Percentiles rank a stretch among this genome's conserved stretches.
Evolutionary conservation across 495 filamentous ascomycete genomes (phyloP).

Genomic region (Rusavskia elegans): DNA sequence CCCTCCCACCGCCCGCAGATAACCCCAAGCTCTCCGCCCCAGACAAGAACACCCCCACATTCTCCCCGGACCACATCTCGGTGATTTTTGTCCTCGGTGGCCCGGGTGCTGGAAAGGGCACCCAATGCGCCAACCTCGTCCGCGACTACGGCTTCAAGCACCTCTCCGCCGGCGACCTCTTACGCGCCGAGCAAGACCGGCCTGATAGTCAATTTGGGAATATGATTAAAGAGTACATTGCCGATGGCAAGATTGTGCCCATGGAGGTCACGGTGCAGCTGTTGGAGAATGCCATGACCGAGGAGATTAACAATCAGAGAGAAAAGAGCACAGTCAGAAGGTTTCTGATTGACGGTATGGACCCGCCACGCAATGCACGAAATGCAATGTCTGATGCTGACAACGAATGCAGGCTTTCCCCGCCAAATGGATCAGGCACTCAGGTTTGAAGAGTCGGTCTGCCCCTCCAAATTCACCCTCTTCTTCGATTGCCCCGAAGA

Average conservation of each 20-base stretch:
- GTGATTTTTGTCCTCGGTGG: conserved; percentile 55
- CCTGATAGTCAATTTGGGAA: conserved; percentile 72
- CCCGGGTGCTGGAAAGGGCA: conserved; percentile 41
- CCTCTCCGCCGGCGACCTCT: conserved; percentile 81
- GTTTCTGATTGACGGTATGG: conserved; percentile 67
- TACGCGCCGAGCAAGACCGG: conserved; percentile 84
- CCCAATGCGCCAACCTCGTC: conserved; percentile 78
- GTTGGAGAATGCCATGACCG: conserved; percentile 82
- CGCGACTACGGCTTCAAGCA: conserved; percentile 84
- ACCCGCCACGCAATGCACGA: neutral
- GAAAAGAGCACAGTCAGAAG: conserved; percentile 18
- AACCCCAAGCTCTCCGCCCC: conserved; percentile 31
- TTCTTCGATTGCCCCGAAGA: conserved; percentile 87
- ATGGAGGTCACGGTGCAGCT: conserved; percentile 96
- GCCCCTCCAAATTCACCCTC: conserved; percentile 62
- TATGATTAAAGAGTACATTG: conserved; percentile 81
- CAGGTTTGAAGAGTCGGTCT: conserved; percentile 82
- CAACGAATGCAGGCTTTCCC: conserved; percentile 52
- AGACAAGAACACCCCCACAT: conserved; percentile 48
- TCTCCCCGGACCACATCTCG: conserved; percentile 62
- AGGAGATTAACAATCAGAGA: conserved; percentile 24
- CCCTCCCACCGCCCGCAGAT: conserved; percentile 23
- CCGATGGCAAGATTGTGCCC: conserved; percentile 85
- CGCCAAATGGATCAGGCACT: conserved; percentile 92
- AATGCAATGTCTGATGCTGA: neutral